Conservation (phyloP, 1,284 basidiomycete genomes). For the Chiua sp. region DNA sequence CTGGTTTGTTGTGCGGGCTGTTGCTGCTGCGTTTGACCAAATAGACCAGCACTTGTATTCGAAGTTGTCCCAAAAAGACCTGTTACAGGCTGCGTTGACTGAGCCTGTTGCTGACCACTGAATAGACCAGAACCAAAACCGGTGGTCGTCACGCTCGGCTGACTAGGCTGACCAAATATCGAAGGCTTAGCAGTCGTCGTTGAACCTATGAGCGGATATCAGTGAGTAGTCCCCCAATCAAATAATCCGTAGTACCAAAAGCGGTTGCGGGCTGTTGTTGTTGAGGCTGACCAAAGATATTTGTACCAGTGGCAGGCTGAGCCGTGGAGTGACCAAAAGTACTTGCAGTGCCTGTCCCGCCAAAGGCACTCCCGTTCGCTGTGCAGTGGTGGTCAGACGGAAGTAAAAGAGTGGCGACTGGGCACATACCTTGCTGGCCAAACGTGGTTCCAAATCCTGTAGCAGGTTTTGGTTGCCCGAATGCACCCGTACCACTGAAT, state of each 20-base stretch:
- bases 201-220: conserved; percentile 23
- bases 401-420: not conserved
- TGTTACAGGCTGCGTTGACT: conserved; percentile 37
- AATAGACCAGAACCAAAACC: conserved; percentile 34
- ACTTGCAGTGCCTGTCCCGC: conserved; percentile 43
- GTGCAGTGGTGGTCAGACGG: conserved; percentile 9
- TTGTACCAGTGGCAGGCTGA: conserved; percentile 31
- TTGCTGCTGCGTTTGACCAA: conserved; percentile 45
- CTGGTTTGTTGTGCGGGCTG: conserved; percentile 38
- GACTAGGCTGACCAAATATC: conserved; percentile 44
- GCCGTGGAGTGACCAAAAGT: conserved; percentile 42
- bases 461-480: conserved; percentile 43
- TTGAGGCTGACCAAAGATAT: conserved; percentile 40
- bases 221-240: not conserved
- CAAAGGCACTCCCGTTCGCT: conserved; percentile 40
- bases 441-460: conserved; percentile 47
- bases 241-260: conserved; percentile 24
- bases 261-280: conserved; percentile 31
- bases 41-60: conserved; percentile 36
- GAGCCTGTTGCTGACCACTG: conserved; percentile 37
- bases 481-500: conserved; percentile 45
- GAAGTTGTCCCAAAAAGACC: conserved; percentile 42
- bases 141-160: conserved; percentile 32
- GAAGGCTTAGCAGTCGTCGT: conserved; percentile 49
- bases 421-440: conserved; percentile 33